Evolutionary conservation across 805 yeast species (phyloP).

Genomic region (Lipomyces oligophaga): DNA sequence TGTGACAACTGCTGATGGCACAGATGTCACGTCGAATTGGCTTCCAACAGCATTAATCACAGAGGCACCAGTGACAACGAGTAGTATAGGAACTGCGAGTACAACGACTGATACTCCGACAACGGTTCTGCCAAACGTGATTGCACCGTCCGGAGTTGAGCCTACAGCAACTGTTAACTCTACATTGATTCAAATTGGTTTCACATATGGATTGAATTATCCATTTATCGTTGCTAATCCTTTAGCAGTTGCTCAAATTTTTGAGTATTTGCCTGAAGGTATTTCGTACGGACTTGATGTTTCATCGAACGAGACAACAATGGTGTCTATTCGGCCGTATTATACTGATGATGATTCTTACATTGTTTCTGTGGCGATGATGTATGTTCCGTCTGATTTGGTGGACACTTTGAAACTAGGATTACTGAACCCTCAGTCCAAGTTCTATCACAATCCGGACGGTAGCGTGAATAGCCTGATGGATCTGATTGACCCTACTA

Average conservation of each 20-base stretch:
- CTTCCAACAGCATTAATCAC: slow-evolving; percentile 46
- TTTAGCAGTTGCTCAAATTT: slow-evolving; percentile 76
- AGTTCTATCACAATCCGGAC: slow-evolving; percentile 57
- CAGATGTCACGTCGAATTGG: slow-evolving; percentile 37
- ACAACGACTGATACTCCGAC: slow-evolving; percentile 28
- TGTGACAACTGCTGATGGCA: slow-evolving; percentile 31
- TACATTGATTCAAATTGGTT: slow-evolving; percentile 67
- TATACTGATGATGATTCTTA: slow-evolving; percentile 54
- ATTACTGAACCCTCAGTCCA: slow-evolving; percentile 52
- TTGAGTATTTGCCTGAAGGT: slow-evolving; percentile 76
- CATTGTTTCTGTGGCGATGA: slow-evolving; percentile 82
- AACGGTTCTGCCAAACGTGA: slow-evolving; percentile 67
- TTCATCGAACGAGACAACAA: slow-evolving; percentile 47
- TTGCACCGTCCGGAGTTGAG: slow-evolving; percentile 57
- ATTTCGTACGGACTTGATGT: slow-evolving; percentile 58
- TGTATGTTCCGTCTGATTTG: slow-evolving; percentile 64
- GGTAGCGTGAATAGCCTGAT: slow-evolving; percentile 57
- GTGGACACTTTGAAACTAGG: slow-evolving; percentile 49
- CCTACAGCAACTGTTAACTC: slow-evolving; percentile 45
- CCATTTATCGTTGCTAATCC: slow-evolving; percentile 74
- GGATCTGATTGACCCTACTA: slow-evolving; percentile 61
- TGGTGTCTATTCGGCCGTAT: slow-evolving; percentile 72
- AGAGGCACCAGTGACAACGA: slow-evolving; percentile 30
- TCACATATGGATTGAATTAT: slow-evolving; percentile 73
- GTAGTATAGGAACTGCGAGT: slow-evolving; percentile 34